Conservation (phyloP, 257 asterid species). For the Petrea volubilis region DNA sequence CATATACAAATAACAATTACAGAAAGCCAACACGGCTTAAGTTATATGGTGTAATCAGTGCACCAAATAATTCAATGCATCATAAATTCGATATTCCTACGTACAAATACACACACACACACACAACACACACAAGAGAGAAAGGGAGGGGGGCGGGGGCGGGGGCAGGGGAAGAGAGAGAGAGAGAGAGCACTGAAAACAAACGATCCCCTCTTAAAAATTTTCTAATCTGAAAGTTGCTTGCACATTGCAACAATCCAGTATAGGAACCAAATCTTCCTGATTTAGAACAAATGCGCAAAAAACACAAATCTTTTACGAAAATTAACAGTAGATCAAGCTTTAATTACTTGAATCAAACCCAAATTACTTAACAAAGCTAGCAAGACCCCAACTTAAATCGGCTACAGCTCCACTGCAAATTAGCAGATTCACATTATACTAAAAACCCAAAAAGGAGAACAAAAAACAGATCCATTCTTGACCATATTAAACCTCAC, state of each 20-base stretch:
- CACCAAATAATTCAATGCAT: background rate
- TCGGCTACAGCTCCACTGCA: background rate
- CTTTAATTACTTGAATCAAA: background rate
- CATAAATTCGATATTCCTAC: background rate
- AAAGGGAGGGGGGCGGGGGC: no score
- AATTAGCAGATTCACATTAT: slow-evolving; percentile 16
- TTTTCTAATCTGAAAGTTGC: background rate
- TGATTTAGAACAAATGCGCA: background rate
- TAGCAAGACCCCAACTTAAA: background rate
- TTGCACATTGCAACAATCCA: background rate
- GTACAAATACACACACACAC: no score
- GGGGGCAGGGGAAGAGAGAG: background rate
- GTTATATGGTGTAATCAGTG: background rate
- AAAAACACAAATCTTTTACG: background rate
- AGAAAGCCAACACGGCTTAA: background rate
- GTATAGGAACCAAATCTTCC: background rate
- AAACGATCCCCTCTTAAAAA: background rate
- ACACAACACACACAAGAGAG: background rate
- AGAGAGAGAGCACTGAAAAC: no score
- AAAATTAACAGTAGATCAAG: background rate
- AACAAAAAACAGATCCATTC: slow-evolving; percentile 11
- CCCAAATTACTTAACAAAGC: background rate
- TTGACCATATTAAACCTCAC: background rate
- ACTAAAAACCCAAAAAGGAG: background rate
- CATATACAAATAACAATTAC: background rate